Evolutionary conservation across 2,329 filamentous ascomycete species (phyloP).

Genomic region (Stachybotrys chlorohalonatus): DNA sequence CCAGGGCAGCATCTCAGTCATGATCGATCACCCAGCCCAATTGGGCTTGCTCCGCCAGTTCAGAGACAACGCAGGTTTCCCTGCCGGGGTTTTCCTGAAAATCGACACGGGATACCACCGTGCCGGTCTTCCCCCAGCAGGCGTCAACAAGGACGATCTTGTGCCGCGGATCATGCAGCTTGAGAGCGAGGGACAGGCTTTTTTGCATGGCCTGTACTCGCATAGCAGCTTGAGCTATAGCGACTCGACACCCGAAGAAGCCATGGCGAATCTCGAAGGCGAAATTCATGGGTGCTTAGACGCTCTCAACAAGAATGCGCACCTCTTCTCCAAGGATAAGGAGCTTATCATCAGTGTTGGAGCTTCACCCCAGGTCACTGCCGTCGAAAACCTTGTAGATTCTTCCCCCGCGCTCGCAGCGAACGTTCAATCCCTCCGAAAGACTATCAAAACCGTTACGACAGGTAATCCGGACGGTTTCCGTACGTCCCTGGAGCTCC

Average conservation of each 20-base stretch:
- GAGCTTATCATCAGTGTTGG: conserved; percentile 19
- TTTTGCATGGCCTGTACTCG: conserved; percentile 18
- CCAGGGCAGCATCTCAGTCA: conserved; percentile 36
- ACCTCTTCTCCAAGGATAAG: conserved; percentile 7
- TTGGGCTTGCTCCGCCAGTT: conserved; percentile 22
- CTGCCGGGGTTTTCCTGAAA: conserved; percentile 43
- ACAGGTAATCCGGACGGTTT: conserved; percentile 1
- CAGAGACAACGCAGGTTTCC: conserved; percentile 15
- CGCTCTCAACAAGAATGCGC: conserved; percentile 6
- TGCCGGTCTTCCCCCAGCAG: conserved; percentile 41
- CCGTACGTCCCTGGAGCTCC: conserved; percentile 39
- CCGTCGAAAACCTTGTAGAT: conserved; percentile 14
- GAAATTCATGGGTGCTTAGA: conserved; percentile 21
- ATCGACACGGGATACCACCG: conserved; percentile 57
- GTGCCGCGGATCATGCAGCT: conserved; percentile 22
- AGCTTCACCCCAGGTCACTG: conserved; percentile 20
- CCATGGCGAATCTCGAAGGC: conserved; percentile 17
- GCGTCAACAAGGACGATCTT: conserved; percentile 27
- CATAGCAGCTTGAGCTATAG: conserved; percentile 24
- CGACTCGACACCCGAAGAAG: conserved; percentile 13
- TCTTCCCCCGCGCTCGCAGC: background rate
- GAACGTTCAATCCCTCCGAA: conserved; percentile 1
- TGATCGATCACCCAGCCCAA: conserved; percentile 49
- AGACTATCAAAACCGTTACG: background rate
- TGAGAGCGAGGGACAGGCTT: conserved; percentile 5